Evolutionary conservation across 257 asterid genomes (phyloP), one percentile per base, ranked within the genome.

Genomic region (Lithospermum erythrorhizon): DNA sequence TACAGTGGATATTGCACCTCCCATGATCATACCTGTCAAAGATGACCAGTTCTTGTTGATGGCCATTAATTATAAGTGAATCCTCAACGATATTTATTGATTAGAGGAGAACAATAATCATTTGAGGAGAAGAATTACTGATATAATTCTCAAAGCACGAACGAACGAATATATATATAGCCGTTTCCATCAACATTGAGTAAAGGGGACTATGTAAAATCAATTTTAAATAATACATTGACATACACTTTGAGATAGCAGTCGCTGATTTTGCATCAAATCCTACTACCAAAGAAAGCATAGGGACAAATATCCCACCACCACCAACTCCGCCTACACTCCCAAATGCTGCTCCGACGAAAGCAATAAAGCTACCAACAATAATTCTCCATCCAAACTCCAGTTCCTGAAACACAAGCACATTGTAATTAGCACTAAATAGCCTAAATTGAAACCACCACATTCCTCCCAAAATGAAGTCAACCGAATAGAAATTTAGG

Each of bases 261-360:
- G 98, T 86, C 0, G 98, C 84, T 47, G 98, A 87, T 75, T 91
- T 91, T 22, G 98, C 78, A 74, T 91, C 98, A 51, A 91, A 91
- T 58, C 98, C 98, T 61, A 91, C 32, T 72, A 91, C 63, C 21
- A 91, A 80, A 65, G 87, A 76, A 57, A 91, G 98, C 98, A 91
- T 91, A 17, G 98, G 98, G 45, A 91, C 96, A 3, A 83, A 91
- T 67, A 91, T 91, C 66, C 98, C 98, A 3, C 98, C 98, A 1
- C 98, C 98, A 0, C 98, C 98, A 62, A 91, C 96, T 54, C 98
- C 98, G 15, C 98, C 98, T 1, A 91, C 98, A 57, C 98, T 91
- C 60, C 98, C 98, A 67, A 91, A 87, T 58, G 98, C 93, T 47
- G 96, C 98, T 65, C 98, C 98, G 64, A 80, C 69, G 87, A 91